phyloP scores from a whole-genome alignment of 2,329 filamentous ascomycete species.

The Phialemonium atrogriseum region DNA sequence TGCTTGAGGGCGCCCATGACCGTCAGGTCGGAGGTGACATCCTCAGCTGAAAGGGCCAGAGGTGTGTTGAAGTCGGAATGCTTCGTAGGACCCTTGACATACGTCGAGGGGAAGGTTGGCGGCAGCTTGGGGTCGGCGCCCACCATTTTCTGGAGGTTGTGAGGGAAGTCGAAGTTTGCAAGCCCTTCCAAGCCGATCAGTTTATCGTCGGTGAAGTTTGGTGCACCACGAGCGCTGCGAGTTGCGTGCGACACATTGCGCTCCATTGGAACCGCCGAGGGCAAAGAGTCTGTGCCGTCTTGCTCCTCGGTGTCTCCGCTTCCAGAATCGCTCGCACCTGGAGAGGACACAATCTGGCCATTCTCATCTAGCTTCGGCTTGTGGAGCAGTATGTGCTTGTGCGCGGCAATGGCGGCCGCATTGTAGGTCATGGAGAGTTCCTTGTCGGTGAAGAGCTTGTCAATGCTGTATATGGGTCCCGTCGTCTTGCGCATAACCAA shows the following conservation, averaged over 20 bases:
- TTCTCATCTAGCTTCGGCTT: slow-evolving; percentile 39
- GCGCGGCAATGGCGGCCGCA: slow-evolving; percentile 50
- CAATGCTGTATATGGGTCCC: slow-evolving; percentile 55
- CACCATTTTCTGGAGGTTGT: slow-evolving; percentile 49
- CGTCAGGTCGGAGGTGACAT: slow-evolving; percentile 45
- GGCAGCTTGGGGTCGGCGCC: slow-evolving; percentile 51
- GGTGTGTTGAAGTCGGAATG: slow-evolving; percentile 49
- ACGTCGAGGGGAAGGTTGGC: slow-evolving; percentile 46
- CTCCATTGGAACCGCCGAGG: slow-evolving; percentile 51
- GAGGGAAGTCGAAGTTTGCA: slow-evolving; percentile 48
- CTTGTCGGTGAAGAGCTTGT: slow-evolving; percentile 64
- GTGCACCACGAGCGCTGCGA: slow-evolving; percentile 50
- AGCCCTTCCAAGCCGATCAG: slow-evolving; percentile 53
- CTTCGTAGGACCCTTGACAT: slow-evolving; percentile 48
- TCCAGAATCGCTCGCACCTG: slow-evolving; percentile 45
- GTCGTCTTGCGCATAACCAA: slow-evolving; percentile 46
- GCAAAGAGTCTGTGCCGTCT: slow-evolving; percentile 36
- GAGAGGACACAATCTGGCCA: slow-evolving; percentile 39
- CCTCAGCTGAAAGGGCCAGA: slow-evolving; percentile 38
- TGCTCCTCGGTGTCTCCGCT: slow-evolving; percentile 43
- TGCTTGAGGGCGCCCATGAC: slow-evolving; percentile 51
- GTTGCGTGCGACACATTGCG: slow-evolving; percentile 56
- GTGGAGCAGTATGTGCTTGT: slow-evolving; percentile 53
- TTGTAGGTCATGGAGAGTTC: slow-evolving; percentile 61
- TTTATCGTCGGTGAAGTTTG: slow-evolving; percentile 50